Base-by-base conservation (phyloP, 805 yeast species). In the Kluyveromyces starmeri region DNA sequence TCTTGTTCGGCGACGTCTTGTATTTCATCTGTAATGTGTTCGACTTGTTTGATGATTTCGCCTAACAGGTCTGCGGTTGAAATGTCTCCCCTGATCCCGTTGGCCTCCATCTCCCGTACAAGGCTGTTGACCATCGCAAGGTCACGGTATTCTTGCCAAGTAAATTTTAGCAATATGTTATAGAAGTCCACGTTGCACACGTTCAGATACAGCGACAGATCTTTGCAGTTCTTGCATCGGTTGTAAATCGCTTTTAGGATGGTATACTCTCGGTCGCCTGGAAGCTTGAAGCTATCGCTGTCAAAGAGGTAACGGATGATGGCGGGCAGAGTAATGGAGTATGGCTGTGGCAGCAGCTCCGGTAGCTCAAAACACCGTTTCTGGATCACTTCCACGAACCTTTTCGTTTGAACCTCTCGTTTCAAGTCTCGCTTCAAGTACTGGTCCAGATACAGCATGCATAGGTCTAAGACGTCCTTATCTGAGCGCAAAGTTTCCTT, bases 11-110 rank as follows among this genome's bases (percentile, higher is more conserved):
- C 16, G n/a, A n/a, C 20, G 12, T 14, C 30, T 9, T 45, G 34
- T 6, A 51, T 36, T 17, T 45, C 53, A 25, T 55, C 59, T 16
- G 45, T 46, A 20, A 51, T 41, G 18, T 37, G 32, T 24, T 45
- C 39, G 19, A 50, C 35, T 22, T 46, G 51, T 7, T 36, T 27
- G 3, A 43, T 36, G 6, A 53, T 44, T 12, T 38, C 34, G 13
- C 46, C 50, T 4, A 56, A 35, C 6, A 50, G 30, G 23, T 46
- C 53, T 1, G 54, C 41, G 3, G 61, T 55, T n/a, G 42, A 28
- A 10, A 51, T 33, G 34, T 56, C 56, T 4, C 59, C 61, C 17
- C 41, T 37, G 5, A 55, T 47, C 20, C 61, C 61, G 21, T 55
- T 53, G n/a, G 44, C 46, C 16, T 42, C 46, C 60, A 56, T 53